phyloP scores from a whole-genome alignment of 1,284 basidiomycete species.

The Caloboletus inedulis region DNA sequence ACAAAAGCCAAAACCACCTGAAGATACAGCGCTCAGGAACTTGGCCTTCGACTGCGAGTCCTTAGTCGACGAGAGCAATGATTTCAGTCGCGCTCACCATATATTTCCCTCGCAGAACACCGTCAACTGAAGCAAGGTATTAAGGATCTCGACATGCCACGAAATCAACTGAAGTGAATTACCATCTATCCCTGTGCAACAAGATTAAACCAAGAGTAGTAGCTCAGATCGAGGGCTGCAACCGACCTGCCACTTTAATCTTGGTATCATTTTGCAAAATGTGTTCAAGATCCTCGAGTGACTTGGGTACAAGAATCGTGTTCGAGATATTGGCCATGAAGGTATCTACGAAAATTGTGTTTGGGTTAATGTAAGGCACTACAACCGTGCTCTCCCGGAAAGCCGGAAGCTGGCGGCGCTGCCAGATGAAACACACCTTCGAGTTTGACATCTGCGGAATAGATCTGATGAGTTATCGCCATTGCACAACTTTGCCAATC shows the following conservation, averaged over 20 bases:
- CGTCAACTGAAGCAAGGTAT: constrained; percentile 63
- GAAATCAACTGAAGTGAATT: constrained; percentile 16
- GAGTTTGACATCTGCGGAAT: not conserved
- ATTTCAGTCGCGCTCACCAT: constrained; percentile 53
- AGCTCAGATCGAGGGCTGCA: not conserved
- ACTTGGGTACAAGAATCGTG: constrained; percentile 50
- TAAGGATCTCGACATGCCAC: constrained; percentile 5
- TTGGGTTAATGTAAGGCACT: not conserved
- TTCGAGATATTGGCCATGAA: constrained; percentile 11
- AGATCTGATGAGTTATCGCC: constrained; percentile 18
- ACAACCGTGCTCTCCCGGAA: not conserved
- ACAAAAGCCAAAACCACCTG: constrained; percentile 89
- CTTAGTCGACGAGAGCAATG: constrained; percentile 2
- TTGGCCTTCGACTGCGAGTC: constrained; percentile 76
- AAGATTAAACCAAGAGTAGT: not conserved
- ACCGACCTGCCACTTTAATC: constrained; percentile 87
- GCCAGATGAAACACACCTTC: no score
- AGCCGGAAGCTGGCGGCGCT: no score
- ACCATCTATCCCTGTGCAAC: constrained; percentile 63
- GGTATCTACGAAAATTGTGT: not conserved
- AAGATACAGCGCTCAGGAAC: constrained; percentile 82
- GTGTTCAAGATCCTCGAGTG: constrained; percentile 55
- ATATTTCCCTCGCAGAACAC: constrained; percentile 90
- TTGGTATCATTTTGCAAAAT: constrained; percentile 70
- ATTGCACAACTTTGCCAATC: constrained; percentile 32